Percentiles rank a stretch among this genome's conserved stretches.
Conservation (phyloP, 2,329 filamentous ascomycete genomes). For the Microcera coccophila region DNA sequence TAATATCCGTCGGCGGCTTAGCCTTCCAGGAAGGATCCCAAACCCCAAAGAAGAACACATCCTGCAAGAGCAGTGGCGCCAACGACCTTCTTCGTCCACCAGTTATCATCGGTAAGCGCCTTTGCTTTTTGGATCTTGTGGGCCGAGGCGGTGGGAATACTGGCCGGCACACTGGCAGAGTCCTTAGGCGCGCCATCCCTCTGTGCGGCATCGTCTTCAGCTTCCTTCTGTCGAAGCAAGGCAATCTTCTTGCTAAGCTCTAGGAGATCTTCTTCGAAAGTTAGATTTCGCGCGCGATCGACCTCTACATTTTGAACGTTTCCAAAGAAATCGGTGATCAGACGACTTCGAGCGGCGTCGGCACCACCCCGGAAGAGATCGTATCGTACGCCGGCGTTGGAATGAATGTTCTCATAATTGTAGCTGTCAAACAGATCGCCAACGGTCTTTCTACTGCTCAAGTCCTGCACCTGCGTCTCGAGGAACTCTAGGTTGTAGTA, state of each 20-base stretch:
- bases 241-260: conserved; percentile 68
- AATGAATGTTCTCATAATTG: conserved; percentile 91
- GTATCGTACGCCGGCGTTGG: conserved; percentile 84
- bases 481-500: conserved; percentile 98
- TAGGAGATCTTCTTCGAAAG: conserved; percentile 68
- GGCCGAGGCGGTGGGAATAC: conserved; percentile 24
- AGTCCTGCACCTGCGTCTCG: conserved; percentile 81
- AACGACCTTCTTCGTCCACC: conserved; percentile 62
- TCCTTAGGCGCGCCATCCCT: too few relatives aligned
- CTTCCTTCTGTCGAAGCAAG: conserved; percentile 47
- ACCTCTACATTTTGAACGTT: conserved; percentile 97
- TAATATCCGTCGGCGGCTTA: conserved; percentile 11
- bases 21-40: conserved; percentile 50
- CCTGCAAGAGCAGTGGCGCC: conserved; percentile 61
- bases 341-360: conserved; percentile 67
- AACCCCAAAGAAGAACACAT: conserved; percentile 56
- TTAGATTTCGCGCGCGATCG: conserved; percentile 57
- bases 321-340: conserved; percentile 96
- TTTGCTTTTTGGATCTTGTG: conserved; percentile 43
- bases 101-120: conserved; percentile 61
- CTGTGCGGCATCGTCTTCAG: conserved; percentile 38
- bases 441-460: conserved; percentile 81
- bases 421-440: conserved; percentile 96
- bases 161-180: conserved; percentile 26
- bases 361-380: conserved; percentile 90